phyloP scores from a whole-genome alignment of 192 early-diverging fungal genomes.

The Backusella psychrophila region DNA sequence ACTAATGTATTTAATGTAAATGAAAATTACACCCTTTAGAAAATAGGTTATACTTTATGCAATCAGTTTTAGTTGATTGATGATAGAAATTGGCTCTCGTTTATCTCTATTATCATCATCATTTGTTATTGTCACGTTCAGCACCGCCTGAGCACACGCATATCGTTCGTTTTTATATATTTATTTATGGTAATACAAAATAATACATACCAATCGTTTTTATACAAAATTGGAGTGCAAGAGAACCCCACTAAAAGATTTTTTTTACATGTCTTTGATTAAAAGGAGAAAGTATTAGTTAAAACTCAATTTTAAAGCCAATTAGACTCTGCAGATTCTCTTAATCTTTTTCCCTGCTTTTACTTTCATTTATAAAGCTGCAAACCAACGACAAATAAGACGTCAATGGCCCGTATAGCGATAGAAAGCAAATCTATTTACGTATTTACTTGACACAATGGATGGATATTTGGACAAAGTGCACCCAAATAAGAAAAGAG shows the following conservation, averaged over 20 bases:
- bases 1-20: background rate
- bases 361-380: background rate
- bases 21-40: background rate
- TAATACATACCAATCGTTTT: background rate
- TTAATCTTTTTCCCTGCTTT: background rate
- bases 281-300: background rate
- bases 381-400: background rate
- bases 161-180: background rate
- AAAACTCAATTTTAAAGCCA: conserved; percentile 1
- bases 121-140: background rate
- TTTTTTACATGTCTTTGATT: background rate
- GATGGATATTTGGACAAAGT: background rate
- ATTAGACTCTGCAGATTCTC: background rate
- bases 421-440: background rate
- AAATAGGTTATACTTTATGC: background rate
- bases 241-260: no score
- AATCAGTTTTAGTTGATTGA: background rate
- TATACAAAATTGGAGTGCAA: background rate
- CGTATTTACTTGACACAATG: background rate
- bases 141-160: background rate
- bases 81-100: background rate
- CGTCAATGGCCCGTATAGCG: background rate
- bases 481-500: background rate
- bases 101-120: background rate
- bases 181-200: background rate